phyloP scores from a whole-genome alignment of 495 filamentous ascomycete species.

The Ramalina intermedia region DNA sequence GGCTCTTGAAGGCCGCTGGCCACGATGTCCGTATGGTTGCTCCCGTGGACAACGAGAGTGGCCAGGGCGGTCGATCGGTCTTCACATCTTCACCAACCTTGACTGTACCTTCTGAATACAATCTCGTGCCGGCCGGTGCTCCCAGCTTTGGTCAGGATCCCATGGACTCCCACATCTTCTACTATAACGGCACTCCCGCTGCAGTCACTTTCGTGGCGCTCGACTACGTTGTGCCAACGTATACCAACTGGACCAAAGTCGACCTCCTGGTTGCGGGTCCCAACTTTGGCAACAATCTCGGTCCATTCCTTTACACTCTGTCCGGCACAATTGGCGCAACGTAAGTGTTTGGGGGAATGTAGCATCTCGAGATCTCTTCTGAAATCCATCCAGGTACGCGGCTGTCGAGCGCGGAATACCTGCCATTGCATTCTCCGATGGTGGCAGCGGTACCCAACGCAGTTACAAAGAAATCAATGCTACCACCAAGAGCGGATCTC shows the following conservation, averaged over 20 bases:
- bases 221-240: constrained; percentile 35
- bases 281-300: constrained; percentile 25
- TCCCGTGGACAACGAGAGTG: constrained; percentile 14
- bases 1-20: constrained; percentile 20
- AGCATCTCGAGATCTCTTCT: neutral
- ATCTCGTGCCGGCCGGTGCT: constrained; percentile 14
- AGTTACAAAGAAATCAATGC: constrained; percentile 2
- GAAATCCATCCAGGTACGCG: constrained; percentile 13
- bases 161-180: constrained; percentile 28
- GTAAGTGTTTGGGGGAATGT: neutral
- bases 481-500: constrained; percentile 17
- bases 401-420: constrained; percentile 25
- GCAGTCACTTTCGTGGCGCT: constrained; percentile 27
- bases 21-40: constrained; percentile 27
- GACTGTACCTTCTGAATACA: constrained; percentile 13
- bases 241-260: constrained; percentile 21
- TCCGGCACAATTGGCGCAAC: constrained; percentile 25
- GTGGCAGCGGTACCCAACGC: constrained; percentile 11
- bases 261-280: constrained; percentile 30
- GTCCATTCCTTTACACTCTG: constrained; percentile 25
- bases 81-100: constrained; percentile 21
- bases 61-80: constrained; percentile 14
- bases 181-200: constrained; percentile 31
- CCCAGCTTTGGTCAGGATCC: constrained; percentile 25
- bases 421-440: constrained; percentile 23